Evolutionary conservation across 257 asterid genomes (phyloP).

Genomic region (Petrea volubilis): DNA sequence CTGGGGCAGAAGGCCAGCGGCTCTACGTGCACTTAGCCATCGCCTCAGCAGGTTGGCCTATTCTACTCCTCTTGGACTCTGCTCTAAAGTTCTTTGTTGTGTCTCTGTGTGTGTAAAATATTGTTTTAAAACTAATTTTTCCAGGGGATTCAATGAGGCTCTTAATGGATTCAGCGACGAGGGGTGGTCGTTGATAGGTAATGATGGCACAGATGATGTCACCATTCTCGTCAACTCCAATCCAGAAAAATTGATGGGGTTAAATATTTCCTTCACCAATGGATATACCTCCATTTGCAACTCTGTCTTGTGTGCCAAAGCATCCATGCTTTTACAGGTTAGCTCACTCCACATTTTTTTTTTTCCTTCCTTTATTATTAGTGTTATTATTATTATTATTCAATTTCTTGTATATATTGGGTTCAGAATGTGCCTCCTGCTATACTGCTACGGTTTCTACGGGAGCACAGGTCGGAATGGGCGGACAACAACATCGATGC

Average conservation of each 20-base stretch:
- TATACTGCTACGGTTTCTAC: slow-evolving; percentile 73
- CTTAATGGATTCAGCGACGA: slow-evolving; percentile 72
- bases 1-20: slow-evolving; percentile 94
- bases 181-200: slow-evolving; percentile 76
- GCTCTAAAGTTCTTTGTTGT: not conserved
- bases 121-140: slow-evolving; percentile 9
- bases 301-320: slow-evolving; percentile 83
- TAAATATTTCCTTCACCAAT: slow-evolving; percentile 63
- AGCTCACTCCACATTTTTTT: slow-evolving; percentile 11
- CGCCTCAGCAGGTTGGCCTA: slow-evolving; percentile 72
- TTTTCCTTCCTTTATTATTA: not conserved
- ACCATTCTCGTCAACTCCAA: slow-evolving; percentile 76
- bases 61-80: not conserved
- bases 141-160: slow-evolving; percentile 87
- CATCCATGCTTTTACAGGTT: slow-evolving; percentile 94
- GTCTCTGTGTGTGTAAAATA: not conserved
- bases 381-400: not conserved
- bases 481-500: slow-evolving; percentile 82
- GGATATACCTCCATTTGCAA: slow-evolving; percentile 73
- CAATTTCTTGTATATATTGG: slow-evolving; percentile 10
- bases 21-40: slow-evolving; percentile 83
- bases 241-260: slow-evolving; percentile 70
- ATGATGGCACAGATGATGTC: slow-evolving; percentile 83
- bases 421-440: slow-evolving; percentile 92
- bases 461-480: slow-evolving; percentile 98